Evolutionary conservation across 1,284 basidiomycete species (phyloP), one percentile per base, ranked within the genome.

Genomic region (Porogramme epimiltina): DNA sequence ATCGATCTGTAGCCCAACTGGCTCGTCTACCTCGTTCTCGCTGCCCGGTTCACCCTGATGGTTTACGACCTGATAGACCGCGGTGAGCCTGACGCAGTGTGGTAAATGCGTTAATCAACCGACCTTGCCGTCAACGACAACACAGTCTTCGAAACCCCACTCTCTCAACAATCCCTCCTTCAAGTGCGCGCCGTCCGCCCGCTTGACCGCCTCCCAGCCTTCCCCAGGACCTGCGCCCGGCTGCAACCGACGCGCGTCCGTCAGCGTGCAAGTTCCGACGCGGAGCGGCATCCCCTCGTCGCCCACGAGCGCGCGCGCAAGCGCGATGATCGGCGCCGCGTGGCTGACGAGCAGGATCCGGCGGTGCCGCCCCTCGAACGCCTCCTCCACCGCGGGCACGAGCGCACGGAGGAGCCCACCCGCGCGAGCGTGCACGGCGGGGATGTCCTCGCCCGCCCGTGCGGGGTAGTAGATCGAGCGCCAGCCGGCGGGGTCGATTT

Each of bases 91-190:
- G 22, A 43, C 28, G 26, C 25, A 28, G 52, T 18, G 40, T 25
- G 23, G 20, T 6, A 26, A 5, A 36, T 23, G 24, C 20, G 6
- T 18, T 10, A 37, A 18, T n/a, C 18, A 44, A 59, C 16, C 22
- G 36, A 80, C 81, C 66, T 77, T 67, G 19, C 78, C 78, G 51
- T 77, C 65, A 4, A 73, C 73, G 28, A 85, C 75, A 55, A 79
- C 67, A 15, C 87, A 77, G 64, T 91, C 82, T 59, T 89, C 84
- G 54, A 92, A 84, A 11, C 91, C 90, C 91, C 91, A 94, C 42
- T 89, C 87, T 54, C 90, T 76, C 50, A 80, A 75, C 1, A 80
- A 64, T 2, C 87, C 88, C 1, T 81, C 74, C 23, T 75, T 77
- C 55, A 92, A 65, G 66, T 88, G 85, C 2, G 66, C 63, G 4